Base-by-base conservation (phyloP, 208 protist genomes). In the Porcisia deanei region DNA sequence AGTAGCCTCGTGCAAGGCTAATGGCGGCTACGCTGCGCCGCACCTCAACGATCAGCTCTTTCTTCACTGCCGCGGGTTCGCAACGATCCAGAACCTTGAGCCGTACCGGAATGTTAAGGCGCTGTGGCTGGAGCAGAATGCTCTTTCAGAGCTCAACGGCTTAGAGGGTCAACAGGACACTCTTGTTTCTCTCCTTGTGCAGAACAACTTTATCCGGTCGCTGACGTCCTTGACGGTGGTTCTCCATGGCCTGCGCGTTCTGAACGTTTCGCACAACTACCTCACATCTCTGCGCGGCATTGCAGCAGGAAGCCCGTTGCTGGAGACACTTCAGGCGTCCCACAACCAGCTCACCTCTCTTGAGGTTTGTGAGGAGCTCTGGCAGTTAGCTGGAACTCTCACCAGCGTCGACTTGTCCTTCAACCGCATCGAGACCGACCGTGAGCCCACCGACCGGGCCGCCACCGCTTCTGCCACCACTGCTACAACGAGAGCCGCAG, bases 41-140 rank as follows among this genome's bases (percentile, higher is more conserved):
- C 82, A 75, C 53, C 86, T 97, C 65, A 97, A 97, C 73, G 91
- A 96, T 60, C 94, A 97, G 79, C 84, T 97, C 45, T 97, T 88
- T 67, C 88, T 99, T 20, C 98, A 99, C 75, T 99, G 93, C 85
- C 84, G 95, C 43, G 93, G 96, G 20, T 98, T 98, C 78, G 67
- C 83, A 12, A 47, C 79, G 30, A 98, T 99, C 73, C n/a, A 94
- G 70, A 94, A 96, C 69, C 72, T 99, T 30, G 86, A 97, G 47
- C 65, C 75, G 65, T 98, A 98, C 79, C 88, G 79, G 7, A 91
- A 93, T 30, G 73, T 95, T n/a, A 96, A 95, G 83, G 91, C 96
- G 47, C 85, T 99, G 25, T 99, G 96, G 95, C 79, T 99, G 41
- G 92, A 99, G 80, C 92, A 97, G 79, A 99, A 99, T 79, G 93